Base-by-base conservation (phyloP, 169 alveolate genomes). In the Toxoplasma gondii region DNA sequence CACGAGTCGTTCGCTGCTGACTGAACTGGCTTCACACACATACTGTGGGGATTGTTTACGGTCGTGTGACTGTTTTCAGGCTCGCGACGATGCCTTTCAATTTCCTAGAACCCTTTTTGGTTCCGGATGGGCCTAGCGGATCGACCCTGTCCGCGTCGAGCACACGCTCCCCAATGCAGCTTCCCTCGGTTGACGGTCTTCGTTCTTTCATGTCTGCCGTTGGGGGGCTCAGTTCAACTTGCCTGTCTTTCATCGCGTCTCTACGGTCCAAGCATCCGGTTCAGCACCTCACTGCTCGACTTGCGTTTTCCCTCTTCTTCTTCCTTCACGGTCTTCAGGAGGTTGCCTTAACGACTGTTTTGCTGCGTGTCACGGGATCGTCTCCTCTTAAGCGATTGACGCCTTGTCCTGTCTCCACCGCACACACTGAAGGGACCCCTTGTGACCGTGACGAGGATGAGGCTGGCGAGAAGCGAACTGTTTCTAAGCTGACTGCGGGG, bases 241-340 rank as follows among this genome's bases (percentile, higher is more conserved):
- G 86, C 86, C 86, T 78, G 39, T 78, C 86, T 1, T 78, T 78
- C 45, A n/a, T 78, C 86, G 86, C 86, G 31, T 78, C 86, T 38
- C 44, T 78, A 36, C 39, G 86, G 44, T 78, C 86, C 22, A 38
- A n/a, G 24, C 22, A 29, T 78, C 44, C 86, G 39, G 31, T n/a
- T n/a, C 44, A 78, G 22, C 44, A 78, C 43, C 45, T 78, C 49
- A 9, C 86, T 41, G 9, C 44, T 4, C 86, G 86, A 19, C 45
- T 78, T 19, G 86, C 49, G 10, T 78, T 78, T n/a, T 78, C 86
- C 86, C 86, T 78, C 86, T 36, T 78, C 39, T 38, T 78, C 43
- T 78, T 78, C 86, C 49, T 78, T 45, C 86, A 38, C 86, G 45
- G 86, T 38, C 39, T 78, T 78, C 86, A 78, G n/a, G 49, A 78